Conservation (phyloP, 768 basidiomycete species). For the Fomitopsis pulvina region DNA sequence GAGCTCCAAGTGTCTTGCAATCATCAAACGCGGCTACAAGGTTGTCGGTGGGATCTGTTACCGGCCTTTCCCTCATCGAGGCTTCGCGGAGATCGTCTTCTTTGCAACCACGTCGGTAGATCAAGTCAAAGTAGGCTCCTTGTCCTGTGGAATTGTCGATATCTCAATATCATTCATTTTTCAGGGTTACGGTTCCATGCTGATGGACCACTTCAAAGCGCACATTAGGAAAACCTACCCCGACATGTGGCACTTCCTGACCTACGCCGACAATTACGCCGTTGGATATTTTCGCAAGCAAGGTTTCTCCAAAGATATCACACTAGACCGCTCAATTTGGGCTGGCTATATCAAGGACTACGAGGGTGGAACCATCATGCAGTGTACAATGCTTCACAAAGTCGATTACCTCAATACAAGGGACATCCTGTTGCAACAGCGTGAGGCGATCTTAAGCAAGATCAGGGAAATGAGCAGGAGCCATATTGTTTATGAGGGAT, state of each 20-base stretch:
- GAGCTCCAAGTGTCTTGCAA: conserved; percentile 90
- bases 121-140: conserved; percentile 80
- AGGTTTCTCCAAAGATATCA: conserved; percentile 97
- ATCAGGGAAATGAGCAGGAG: conserved; percentile 82
- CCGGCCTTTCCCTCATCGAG: conserved; percentile 89
- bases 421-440: conserved; percentile 70
- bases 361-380: conserved; percentile 99
- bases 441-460: conserved; percentile 84
- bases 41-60: conserved; percentile 98
- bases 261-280: conserved; percentile 98
- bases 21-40: conserved; percentile 90
- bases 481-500: conserved; percentile 78
- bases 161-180: not conserved
- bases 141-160: too few species aligned
- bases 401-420: conserved; percentile 84
- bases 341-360: conserved; percentile 99
- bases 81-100: conserved; percentile 98
- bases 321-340: conserved; percentile 86
- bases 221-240: conserved; percentile 82
- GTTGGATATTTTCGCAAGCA: conserved; percentile 99
- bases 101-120: conserved; percentile 95
- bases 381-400: conserved; percentile 91
- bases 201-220: conserved; percentile 98
- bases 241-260: conserved; percentile 89
- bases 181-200: conserved; percentile 94